Base-by-base conservation (phyloP, 2,329 filamentous ascomycete species). In the Exophiala spinifera region DNA sequence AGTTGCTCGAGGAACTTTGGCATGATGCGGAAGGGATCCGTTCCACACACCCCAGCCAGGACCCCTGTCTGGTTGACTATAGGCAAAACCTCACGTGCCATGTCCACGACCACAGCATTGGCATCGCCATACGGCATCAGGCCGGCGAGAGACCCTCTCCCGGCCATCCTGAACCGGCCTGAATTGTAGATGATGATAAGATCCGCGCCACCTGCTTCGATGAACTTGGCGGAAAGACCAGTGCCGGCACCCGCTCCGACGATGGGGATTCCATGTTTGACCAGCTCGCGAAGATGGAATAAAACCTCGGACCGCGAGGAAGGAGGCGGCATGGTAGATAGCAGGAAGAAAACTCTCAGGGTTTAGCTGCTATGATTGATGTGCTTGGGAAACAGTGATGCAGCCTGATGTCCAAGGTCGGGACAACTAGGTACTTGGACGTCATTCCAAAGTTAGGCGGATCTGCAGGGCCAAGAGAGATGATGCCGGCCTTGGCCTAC, bases 151-250 rank as follows among this genome's bases (percentile, higher is more conserved):
- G 84, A 87, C 0, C 86, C 86, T 39, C 82, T 75, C 0, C 86
- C 86, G 0, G 85, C 85, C 86, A 89, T 89, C 8, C 86, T 81
- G 66, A 85, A 89, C 3, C 85, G 79, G 0, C 86, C 86, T 34
- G 81, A 85, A 68, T 88, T 88, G 74, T 88, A 88, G 62, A 88
- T 79, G 58, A 88, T 82, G 64, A 89, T 87, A 39, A 89, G 72
- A 63, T 88, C 85, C 13, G 79, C 82, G 56, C 85, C 84, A 34
- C 85, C 86, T 43, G 78, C 77, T 67, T 89, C 86, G 60, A 87
- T 79, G 63, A 80, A 86, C 63, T 89, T 89, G 56, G 86, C 85
- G 1, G 84, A 85, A 3, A 89, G 77, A 0, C 86, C 86, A 54
- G 49, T 69, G 75, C 76, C 80, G 20, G 85, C 85, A 10, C 85